Evolutionary conservation across 2,329 filamentous ascomycete genomes (phyloP), one percentile per base, ranked within the genome.

Genomic region (Fusarium tricinctum): DNA sequence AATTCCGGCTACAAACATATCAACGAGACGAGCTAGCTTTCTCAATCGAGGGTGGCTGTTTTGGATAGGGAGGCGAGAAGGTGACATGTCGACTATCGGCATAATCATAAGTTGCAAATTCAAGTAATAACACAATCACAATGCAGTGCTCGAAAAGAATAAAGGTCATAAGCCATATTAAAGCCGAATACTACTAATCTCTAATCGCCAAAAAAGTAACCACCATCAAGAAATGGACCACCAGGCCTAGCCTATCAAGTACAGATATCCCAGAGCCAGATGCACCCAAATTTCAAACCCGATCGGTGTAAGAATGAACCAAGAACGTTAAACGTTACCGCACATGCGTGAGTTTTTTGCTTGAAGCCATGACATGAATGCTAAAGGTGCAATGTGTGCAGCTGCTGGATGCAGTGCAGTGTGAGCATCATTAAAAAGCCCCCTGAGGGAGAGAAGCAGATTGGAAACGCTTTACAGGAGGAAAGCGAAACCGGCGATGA

Each of bases 1-100:
- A 32, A 32, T 12, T 7, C 14, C 8, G 13, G 30, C 30, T 7
- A 14, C 3, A 14, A 32, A 14, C 6, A 2, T 14, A 10, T 32
- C 13, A 13, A 4, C 4, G 22, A 22, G 22, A 17, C 0, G n/a
- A 38, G 0, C 8, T 39, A 0, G 70, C 72, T 0, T 74, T 74
- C 14, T 50, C 44, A 0, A 61, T 76, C 6, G 52, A 64, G 6
- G 38, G 69, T 6, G 74, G 73, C 0, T 54, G 39, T 14, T 76
- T 74, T 48, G 74, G 74, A 13, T 76, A 74, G 74, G 73, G 73
- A 10, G 66, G 69, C 0, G 69, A 73, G 2, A 74, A 73, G 20
- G 47, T 63, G 48, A 69, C 63, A 4, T 4, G 22, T 23, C 22
- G 22, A 4, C 6, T 23, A 23, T 26, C 8, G 7, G 5, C 8